Conservation (phyloP, 208 protist species). For the Blastocrithidia nonstop region DNA sequence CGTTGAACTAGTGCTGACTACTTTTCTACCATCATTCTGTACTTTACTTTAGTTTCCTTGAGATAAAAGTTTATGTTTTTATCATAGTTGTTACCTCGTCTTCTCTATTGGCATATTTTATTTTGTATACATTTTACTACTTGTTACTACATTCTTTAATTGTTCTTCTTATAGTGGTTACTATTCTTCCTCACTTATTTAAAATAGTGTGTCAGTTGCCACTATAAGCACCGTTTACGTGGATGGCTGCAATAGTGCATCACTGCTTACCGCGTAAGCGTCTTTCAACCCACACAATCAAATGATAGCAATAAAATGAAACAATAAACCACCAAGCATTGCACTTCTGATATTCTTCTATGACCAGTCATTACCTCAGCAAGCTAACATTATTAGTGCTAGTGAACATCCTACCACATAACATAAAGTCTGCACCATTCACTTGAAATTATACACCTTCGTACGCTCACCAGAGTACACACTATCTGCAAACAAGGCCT, state of each 20-base stretch:
- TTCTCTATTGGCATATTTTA: too few species aligned
- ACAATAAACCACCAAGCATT: slow-evolving; percentile 12
- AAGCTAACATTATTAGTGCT: slow-evolving; percentile 15
- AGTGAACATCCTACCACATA: slow-evolving; percentile 25
- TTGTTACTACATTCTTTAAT: too few species aligned
- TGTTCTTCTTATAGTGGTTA: too few species aligned
- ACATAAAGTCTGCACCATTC: slow-evolving; percentile 36
- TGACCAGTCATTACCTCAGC: slow-evolving; percentile 24
- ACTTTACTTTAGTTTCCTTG: too few species aligned
- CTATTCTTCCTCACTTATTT: too few species aligned
- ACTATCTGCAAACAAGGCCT: slow-evolving; percentile 36
- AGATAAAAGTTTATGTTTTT: too few species aligned
- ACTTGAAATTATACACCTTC: slow-evolving; percentile 49
- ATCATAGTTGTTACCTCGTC: too few species aligned
- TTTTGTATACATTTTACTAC: too few species aligned
- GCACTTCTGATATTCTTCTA: slow-evolving; percentile 7
- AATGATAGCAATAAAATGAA: slow-evolving; percentile 8
- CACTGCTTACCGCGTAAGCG: slow-evolving; percentile 4
- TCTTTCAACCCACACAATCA: slow-evolving; percentile 9
- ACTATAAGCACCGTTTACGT: too few species aligned
- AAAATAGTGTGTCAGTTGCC: too few species aligned
- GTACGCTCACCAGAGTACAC: slow-evolving; percentile 14
- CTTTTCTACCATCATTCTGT: too few species aligned
- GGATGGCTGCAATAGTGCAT: background rate
- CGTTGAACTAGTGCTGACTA: too few species aligned